Evolutionary conservation across 1,139 yeast species (phyloP).

Genomic region (Suhomyces kunorum): DNA sequence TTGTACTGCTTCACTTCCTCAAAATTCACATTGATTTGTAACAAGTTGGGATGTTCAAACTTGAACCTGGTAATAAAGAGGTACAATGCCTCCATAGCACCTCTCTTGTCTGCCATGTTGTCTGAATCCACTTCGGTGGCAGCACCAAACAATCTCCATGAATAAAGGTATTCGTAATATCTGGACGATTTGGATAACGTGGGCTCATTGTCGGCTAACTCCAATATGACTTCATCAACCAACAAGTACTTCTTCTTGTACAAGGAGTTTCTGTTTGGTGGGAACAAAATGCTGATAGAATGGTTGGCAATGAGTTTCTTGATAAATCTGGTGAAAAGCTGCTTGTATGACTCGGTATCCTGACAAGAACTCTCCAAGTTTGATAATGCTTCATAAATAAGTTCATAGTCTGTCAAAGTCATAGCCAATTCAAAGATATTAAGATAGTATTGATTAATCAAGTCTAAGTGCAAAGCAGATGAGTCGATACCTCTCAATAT

Average conservation of each 20-base stretch:
- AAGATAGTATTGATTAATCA: constrained; percentile 22
- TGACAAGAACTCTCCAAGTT: constrained; percentile 21
- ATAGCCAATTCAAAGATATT: constrained; percentile 37
- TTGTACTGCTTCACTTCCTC: constrained; percentile 37
- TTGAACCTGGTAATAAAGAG: constrained; percentile 49
- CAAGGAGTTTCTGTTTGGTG: constrained; percentile 22
- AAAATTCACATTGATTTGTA: constrained; percentile 4
- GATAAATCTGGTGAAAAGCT: constrained; percentile 24
- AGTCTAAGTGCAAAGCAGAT: not conserved
- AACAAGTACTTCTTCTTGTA: constrained; percentile 31
- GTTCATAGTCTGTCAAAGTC: constrained; percentile 26
- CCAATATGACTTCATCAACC: constrained; percentile 42
- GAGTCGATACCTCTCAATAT: constrained; percentile 15
- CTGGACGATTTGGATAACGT: constrained; percentile 41
- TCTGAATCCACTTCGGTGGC: constrained; percentile 22
- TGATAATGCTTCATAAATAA: constrained; percentile 28
- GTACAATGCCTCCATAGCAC: constrained; percentile 59
- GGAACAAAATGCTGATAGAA: constrained; percentile 26
- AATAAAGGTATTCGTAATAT: constrained; percentile 54
- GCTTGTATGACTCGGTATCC: constrained; percentile 16
- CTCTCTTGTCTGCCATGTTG: constrained; percentile 44
- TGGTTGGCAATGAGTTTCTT: constrained; percentile 28
- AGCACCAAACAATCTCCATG: constrained; percentile 50
- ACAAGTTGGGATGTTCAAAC: constrained; percentile 19
- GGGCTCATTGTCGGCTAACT: constrained; percentile 39